Evolutionary conservation across 345 rosid genomes (phyloP), one percentile per base, ranked within the genome.

Genomic region (Camelina laxa): DNA sequence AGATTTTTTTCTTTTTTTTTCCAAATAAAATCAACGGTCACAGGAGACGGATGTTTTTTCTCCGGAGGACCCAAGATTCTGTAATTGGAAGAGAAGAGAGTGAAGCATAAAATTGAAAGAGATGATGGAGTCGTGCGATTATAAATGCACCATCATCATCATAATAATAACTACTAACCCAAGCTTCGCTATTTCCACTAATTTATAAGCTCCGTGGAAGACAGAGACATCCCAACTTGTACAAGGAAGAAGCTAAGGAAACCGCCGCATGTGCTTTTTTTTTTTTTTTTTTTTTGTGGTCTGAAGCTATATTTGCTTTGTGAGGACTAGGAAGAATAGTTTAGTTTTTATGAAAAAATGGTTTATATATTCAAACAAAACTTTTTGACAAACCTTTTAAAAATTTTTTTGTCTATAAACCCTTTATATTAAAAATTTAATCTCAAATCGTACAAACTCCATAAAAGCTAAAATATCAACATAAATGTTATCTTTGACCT

Each of bases 221-320:
- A 70, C 58, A 60, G 67, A 60, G 75, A 71, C 60, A 36, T 36
- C 67, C 4, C 44, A 60, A 70, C 68, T 35, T 71, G 50, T 39
- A 16, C 19, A 6, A 49, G 49, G 60, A 49, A 72, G 60, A 60
- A 60, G 59, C 7, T n/a, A 27, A 21, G 27, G 74, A 59, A 70
- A 47, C 44, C 24, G 33, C 44, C 24, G 21, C 74, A 70, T 70
- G 47, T 70, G 47, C 33, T 3, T 14, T 2, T 58, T 57, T 9
- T 9, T 35, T 21, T 9, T 15, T 4, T 15, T 44, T 21, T 22
- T 12, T 3, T 33, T 33, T 33, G 0, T 33, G 7, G 4, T 27
- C 30, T 27, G 5, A 7, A 33, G 36, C 9, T 33, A 33, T 56
- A 15, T 30, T 56, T 30, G 16, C 24, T 54, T 55, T 56, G 38